Base-by-base conservation (phyloP, 768 basidiomycete genomes). In the Collybia nuda region DNA sequence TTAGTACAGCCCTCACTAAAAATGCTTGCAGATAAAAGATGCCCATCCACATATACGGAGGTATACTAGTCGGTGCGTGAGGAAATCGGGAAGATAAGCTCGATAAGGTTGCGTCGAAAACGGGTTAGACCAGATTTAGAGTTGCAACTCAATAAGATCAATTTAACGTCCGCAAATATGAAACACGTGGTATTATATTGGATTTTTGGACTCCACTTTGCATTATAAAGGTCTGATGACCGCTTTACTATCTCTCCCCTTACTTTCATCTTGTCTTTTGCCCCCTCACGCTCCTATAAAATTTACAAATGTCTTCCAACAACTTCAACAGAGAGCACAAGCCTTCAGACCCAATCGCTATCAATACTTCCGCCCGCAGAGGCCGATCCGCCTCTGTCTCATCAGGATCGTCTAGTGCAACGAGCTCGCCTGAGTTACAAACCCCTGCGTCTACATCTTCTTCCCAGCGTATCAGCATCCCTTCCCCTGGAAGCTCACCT, bases 321-420 rank as follows among this genome's bases (percentile, higher is more conserved):
- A 66, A 66, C 56, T 38, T 59, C 28, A 54, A 66, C 48, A 63
- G 62, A 42, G 53, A 54, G 39, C 51, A 50, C 41, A 77, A 74
- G 35, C 86, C 72, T 65, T 82, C 86, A 18, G 76, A 78, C 39
- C 88, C 88, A 44, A 90, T 90, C 61, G 75, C 84, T 48, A 82
- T 86, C 60, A 63, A 68, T 26, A 63, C 71, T 37, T 58, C 67
- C 26, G 44, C 38, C 6, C 70, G 76, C 40, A 77, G 86, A 29
- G 63, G 70, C 11, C 86, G 87, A 47, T 86, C 87, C 12, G 62
- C 73, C 39, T 89, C 87, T 0, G 65, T 82, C 39, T 86, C 85
- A 5, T 86, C 85, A 0, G 69, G 73, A 32, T 81, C 84, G 0
- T 81, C 82, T 14, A 73, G 69, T 53, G 81, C 82, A 1, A 68